Base-by-base conservation (phyloP, 2,329 filamentous ascomycete genomes). In the Polychaeton citri region DNA sequence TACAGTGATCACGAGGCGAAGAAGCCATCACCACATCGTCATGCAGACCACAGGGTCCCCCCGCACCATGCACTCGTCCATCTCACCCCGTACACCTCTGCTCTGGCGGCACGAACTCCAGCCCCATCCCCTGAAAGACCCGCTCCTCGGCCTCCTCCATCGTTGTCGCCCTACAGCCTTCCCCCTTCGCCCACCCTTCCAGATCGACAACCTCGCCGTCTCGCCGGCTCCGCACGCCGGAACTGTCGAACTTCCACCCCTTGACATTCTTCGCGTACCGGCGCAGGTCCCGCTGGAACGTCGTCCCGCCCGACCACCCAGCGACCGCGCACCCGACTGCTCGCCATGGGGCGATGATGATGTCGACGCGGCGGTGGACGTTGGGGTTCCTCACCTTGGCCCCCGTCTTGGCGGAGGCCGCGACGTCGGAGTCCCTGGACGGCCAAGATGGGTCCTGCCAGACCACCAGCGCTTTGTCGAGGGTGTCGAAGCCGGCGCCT, bases 391-490 rank as follows among this genome's bases (percentile, higher is more conserved):
- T 73, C 2, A 60, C 56, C 33, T 55, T 53, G 1, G 58, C 47
- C 32, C 62, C 48, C 15, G 7, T 15, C 5, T 15, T 28, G 7
- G 24, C 24, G 3, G 24, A 10, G 2, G 40, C 40, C 0, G 46
- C 53, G 8, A 57, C 45, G 33, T 62, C 62, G 10, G 39, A 54
- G 1, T 50, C 51, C 38, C 59, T 58, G 0, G 52, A 57, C 4
- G 60, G 55, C 54, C 62, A 62, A 2, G 43, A 34, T 0, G 79
- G 79, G 50, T 86, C 68, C 53, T 93, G 83, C 88, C 88, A 96
- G 0, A 95, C 85, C 1, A 95, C 81, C 35, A 96, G 63, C 0
- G 86, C 86, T 57, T 95, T 95, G 57, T 96, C 87, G 1, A 96
- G 68, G 0, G 77, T 83, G 53, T 95, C 87, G 46, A 94, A 95